Base-by-base conservation (phyloP, 1,139 yeast species). In the Blastobotrys malaysiensis region DNA sequence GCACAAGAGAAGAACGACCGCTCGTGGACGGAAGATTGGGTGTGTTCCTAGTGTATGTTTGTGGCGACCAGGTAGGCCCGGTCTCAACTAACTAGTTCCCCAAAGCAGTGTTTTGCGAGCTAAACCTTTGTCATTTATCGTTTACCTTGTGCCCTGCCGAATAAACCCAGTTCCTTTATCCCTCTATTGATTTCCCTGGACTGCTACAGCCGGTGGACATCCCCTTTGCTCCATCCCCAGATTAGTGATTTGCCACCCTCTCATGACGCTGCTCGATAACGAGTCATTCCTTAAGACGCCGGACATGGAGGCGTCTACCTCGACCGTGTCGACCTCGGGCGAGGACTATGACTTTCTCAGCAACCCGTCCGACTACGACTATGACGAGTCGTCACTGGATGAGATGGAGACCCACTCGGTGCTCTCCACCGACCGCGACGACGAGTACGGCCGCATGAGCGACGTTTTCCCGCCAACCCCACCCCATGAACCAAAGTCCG, bases 281-380 rank as follows among this genome's bases (percentile, higher is more conserved):
- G 39, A 31, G 39, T 31, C 39, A 7, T 31, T 13, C 16, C 39
- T 31, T 5, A 31, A 31, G 11, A 13, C 39, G 39, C 39, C 39
- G 39, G 39, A 31, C 39, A 31, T 31, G 39, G 39, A 31, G 16
- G 39, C 39, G 4, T 31, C 39, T 1, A 11, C 11, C 7, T 31
- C 39, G 16, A 31, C 39, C 4, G 39, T 31, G 16, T 31, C 39
- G 16, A 31, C 39, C 39, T 45, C 52, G 9, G 54, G 49, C 21
- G 50, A 27, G 20, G 60, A 55, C 27, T 58, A 57, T 47, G 59
- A 56, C 39, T 44, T 57, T 22, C 49, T 58, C 9, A 54, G 59
- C 36, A 55, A 53, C 44, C 59, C 59, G 13, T 52, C 55, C 24
- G 60, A 55, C 27, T 59, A 54, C 13, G 60, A 57, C 43, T 49